Evolutionary conservation across 139 green algal genomes (phyloP).

Genomic region (Chlorokybus atmophyticus): DNA sequence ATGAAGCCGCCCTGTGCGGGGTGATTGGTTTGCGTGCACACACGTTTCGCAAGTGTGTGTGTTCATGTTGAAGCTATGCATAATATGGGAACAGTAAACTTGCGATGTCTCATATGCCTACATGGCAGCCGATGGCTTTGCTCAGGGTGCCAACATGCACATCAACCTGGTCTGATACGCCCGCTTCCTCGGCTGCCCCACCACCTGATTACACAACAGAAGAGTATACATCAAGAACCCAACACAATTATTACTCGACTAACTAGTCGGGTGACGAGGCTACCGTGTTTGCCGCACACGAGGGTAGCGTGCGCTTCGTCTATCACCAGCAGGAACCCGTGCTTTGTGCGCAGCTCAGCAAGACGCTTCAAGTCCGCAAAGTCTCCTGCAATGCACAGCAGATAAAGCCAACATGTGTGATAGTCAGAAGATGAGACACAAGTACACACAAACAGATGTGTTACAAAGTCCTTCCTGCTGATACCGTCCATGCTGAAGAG

Average conservation of each 20-base stretch:
- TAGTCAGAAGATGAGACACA: constrained; percentile 9
- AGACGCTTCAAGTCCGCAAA: constrained; percentile 39
- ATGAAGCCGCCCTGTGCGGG: constrained; percentile 18
- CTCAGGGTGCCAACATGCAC: constrained; percentile 83
- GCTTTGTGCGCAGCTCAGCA: constrained; percentile 34
- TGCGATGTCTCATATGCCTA: too few relatives aligned
- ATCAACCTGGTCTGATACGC: constrained; percentile 52
- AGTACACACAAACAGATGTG: too few relatives aligned
- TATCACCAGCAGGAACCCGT: constrained; percentile 58
- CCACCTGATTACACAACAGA: too few relatives aligned
- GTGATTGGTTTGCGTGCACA: too few relatives aligned
- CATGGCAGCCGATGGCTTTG: constrained; percentile 76
- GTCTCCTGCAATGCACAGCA: constrained; percentile 31
- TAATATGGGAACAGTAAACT: too few relatives aligned
- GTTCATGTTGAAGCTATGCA: too few relatives aligned
- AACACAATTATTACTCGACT: too few relatives aligned
- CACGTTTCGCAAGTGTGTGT: too few relatives aligned
- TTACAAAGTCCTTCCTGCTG: too few relatives aligned
- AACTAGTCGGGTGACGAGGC: too few relatives aligned
- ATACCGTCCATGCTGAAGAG: constrained; percentile 88
- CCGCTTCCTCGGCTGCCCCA: constrained; percentile 46
- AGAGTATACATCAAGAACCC: too few relatives aligned
- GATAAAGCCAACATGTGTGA: too few relatives aligned
- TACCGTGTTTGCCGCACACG: constrained; percentile 48
- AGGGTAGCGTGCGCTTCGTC: constrained; percentile 80